Conservation (phyloP, 371 early-diverging fungal genomes). For the Rhizopus stolonifer region DNA sequence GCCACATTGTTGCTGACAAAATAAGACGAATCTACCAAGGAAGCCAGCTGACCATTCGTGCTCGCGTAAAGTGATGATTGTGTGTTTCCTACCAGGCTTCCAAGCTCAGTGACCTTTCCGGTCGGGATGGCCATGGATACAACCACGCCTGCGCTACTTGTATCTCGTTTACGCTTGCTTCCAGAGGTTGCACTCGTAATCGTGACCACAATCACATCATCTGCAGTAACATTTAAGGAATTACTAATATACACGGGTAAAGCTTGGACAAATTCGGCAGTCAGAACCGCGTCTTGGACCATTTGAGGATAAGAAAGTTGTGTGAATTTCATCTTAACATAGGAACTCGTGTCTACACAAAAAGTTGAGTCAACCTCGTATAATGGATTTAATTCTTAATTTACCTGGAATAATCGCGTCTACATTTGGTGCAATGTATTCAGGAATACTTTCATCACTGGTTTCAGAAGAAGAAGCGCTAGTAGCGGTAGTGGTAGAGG, state of each 20-base stretch:
- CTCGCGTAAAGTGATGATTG: constrained; percentile 34
- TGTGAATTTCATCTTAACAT: constrained; percentile 42
- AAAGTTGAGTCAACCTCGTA: too few species aligned
- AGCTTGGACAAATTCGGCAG: constrained; percentile 47
- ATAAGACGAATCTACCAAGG: constrained; percentile 36
- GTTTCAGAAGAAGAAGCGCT: not conserved
- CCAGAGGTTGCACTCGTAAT: constrained; percentile 32
- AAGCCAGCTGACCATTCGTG: constrained; percentile 40
- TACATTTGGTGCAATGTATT: constrained; percentile 49
- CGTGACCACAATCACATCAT: constrained; percentile 49
- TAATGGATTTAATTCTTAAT: too few species aligned
- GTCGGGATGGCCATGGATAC: constrained; percentile 44
- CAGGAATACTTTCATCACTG: constrained; percentile 21
- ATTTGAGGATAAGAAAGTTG: constrained; percentile 41
- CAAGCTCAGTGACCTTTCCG: constrained; percentile 19
- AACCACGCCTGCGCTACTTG: constrained; percentile 23
- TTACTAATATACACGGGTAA: constrained; percentile 36
- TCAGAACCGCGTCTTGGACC: constrained; percentile 45
- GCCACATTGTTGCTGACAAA: constrained; percentile 2
- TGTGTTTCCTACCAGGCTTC: constrained; percentile 20
- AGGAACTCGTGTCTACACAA: constrained; percentile 27
- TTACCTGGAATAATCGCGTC: constrained; percentile 46
- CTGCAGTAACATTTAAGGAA: constrained; percentile 24
- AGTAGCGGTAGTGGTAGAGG: constrained; percentile 3
- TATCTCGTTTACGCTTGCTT: constrained; percentile 17